Conservation (phyloP, 768 basidiomycete genomes). For the Suillus cothurnatus region DNA sequence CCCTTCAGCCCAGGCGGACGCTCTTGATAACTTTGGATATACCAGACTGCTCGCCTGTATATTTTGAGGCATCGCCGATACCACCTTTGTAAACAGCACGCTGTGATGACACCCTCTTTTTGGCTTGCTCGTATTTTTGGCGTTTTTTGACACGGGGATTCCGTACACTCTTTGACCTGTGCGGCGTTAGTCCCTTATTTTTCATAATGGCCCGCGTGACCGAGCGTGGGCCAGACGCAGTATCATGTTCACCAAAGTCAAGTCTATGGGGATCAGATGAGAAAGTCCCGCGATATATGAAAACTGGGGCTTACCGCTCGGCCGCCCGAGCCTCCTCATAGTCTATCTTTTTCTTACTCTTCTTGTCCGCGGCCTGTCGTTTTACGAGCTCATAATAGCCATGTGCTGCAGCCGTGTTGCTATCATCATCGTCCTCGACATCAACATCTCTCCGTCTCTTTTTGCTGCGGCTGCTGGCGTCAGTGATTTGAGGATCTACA, state of each 20-base stretch:
- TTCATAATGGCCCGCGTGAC: slow-evolving; percentile 89
- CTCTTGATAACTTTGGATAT: slow-evolving; percentile 91
- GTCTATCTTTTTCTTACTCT: slow-evolving; percentile 77
- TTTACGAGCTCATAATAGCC: slow-evolving; percentile 94
- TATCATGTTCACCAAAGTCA: slow-evolving; percentile 37
- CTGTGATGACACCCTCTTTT: slow-evolving; percentile 88
- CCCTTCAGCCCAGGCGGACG: slow-evolving; percentile 58
- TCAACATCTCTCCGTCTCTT: slow-evolving; percentile 36
- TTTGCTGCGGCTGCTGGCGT: slow-evolving; percentile 36
- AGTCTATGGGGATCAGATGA: slow-evolving; percentile 26
- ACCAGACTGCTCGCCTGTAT: slow-evolving; percentile 92
- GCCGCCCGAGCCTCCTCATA: slow-evolving; percentile 69
- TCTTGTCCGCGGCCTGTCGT: slow-evolving; percentile 66
- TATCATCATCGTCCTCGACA: slow-evolving; percentile 43
- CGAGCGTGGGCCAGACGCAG: slow-evolving; percentile 74
- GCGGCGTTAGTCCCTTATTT: slow-evolving; percentile 94
- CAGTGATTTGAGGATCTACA: slow-evolving; percentile 44
- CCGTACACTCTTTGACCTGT: slow-evolving; percentile 83
- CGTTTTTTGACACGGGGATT: slow-evolving; percentile 99
- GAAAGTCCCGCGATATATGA: slow-evolving; percentile 2
- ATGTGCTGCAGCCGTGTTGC: slow-evolving; percentile 52
- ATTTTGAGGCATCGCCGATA: slow-evolving; percentile 66
- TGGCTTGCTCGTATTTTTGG: slow-evolving; percentile 90
- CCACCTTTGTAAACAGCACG: slow-evolving; percentile 94
- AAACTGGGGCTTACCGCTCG: slow-evolving; percentile 49